A percentile compares a stretch with the other conserved stretches of the same genome.
Conservation (phyloP, 2,329 filamentous ascomycete species). For the Pleomassaria siparia region DNA sequence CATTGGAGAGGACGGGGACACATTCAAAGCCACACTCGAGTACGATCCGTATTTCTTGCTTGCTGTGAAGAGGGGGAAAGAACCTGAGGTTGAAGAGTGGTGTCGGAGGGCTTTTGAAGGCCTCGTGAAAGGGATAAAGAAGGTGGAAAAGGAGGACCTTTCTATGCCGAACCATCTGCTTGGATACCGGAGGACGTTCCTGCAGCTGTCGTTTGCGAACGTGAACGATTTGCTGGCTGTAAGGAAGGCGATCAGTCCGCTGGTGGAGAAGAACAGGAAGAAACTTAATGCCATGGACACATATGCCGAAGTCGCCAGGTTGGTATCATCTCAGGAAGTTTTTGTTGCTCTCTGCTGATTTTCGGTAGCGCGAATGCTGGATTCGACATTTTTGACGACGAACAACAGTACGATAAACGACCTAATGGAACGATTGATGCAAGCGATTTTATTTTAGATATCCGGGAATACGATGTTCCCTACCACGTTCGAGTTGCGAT, state of each 20-base stretch:
- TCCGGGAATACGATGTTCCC: conserved; percentile 97
- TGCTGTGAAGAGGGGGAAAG: conserved; percentile 82
- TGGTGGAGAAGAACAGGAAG: conserved; percentile 96
- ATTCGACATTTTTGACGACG: conserved; percentile 94
- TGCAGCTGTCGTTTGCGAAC: conserved; percentile 85
- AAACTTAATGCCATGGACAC: conserved; percentile 97
- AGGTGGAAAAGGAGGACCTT: conserved; percentile 89
- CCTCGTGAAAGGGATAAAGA: conserved; percentile 74
- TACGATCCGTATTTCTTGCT: conserved; percentile 97
- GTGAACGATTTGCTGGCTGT: conserved; percentile 84
- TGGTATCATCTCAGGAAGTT: conserved; percentile 39
- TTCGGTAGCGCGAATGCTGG: conserved; percentile 67
- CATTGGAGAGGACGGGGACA: conserved; percentile 71
- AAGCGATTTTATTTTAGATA: conserved; percentile 97
- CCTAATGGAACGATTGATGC: conserved; percentile 79
- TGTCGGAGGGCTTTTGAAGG: conserved; percentile 77
- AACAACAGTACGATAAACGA: conserved; percentile 80
- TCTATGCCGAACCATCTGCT: conserved; percentile 94
- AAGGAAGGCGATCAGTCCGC: conserved; percentile 78
- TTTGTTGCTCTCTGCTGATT: conserved; percentile 17
- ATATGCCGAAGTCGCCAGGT: conserved; percentile 94
- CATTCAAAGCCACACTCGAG: conserved; percentile 94
- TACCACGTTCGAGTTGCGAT: conserved; percentile 99
- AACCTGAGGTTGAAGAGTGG: conserved; percentile 97
- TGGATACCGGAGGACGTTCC: conserved; percentile 84